These are phyloP conservation scores for Cladophialophora yegresii DNA, from an alignment of 2,329 filamentous ascomycete species.

Conservation along the genomic window DNA sequence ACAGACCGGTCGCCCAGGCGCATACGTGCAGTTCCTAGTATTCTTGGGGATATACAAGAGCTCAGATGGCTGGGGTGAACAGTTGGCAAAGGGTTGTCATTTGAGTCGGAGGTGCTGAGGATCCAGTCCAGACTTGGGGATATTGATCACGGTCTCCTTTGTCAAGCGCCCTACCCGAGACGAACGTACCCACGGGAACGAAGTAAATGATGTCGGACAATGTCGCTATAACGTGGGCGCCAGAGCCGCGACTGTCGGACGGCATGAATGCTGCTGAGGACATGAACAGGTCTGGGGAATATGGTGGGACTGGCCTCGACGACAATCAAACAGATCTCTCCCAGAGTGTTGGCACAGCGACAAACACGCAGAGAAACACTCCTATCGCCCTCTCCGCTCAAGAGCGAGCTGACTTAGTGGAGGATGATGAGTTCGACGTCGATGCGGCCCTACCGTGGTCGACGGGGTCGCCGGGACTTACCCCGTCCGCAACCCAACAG, in stretches of 20 bases:
- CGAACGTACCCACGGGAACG: not conserved
- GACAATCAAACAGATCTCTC: conserved; percentile 4
- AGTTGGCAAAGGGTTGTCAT: conserved; percentile 8
- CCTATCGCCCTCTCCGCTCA: conserved; percentile 27
- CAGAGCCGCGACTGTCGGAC: conserved; percentile 21
- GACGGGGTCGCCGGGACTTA: conserved; percentile 15
- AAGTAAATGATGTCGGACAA: conserved; percentile 26
- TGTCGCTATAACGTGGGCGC: conserved; percentile 31
- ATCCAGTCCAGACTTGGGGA: conserved; percentile 4
- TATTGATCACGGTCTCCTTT: conserved; percentile 7
- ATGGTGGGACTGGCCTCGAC: conserved; percentile 4
- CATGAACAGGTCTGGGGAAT: not conserved
- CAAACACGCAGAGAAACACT: conserved; percentile 30
- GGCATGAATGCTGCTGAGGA: conserved; percentile 1
- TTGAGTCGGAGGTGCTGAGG: conserved; percentile 16
- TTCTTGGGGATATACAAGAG: conserved; percentile 3
- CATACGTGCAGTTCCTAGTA: not conserved
- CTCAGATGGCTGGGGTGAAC: conserved; percentile 17
- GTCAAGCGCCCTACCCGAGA: conserved; percentile 13
- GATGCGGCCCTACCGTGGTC: conserved; percentile 9
- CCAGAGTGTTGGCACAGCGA: conserved; percentile 22
- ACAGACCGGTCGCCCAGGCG: not conserved
- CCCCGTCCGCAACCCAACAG: conserved; percentile 15
- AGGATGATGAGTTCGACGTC: conserved; percentile 23
- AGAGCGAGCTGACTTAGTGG: conserved; percentile 17